Conservation (phyloP, 495 filamentous ascomycete genomes). For the Aspergillus heteromorphus region DNA sequence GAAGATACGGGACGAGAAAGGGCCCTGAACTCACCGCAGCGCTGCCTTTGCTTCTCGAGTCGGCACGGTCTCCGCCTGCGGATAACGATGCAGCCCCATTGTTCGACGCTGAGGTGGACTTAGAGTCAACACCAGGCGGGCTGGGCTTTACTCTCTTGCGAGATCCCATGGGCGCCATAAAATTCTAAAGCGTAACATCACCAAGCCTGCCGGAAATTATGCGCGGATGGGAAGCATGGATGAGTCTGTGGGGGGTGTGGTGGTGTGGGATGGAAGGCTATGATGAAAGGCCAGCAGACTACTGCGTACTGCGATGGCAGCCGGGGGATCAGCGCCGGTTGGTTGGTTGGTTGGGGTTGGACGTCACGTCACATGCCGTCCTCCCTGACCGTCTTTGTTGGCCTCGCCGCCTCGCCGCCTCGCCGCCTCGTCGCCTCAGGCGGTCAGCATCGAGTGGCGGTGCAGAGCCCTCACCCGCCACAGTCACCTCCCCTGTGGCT, state of each 20-base stretch:
- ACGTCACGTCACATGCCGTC: slow-evolving; percentile 36
- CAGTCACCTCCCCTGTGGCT: background rate
- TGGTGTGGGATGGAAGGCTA: no score
- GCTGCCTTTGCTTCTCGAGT: slow-evolving; percentile 28
- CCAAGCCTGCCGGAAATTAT: slow-evolving; percentile 2
- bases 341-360: slow-evolving; percentile 2
- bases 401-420: slow-evolving; percentile 9
- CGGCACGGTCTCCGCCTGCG: slow-evolving; percentile 20
- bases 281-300: background rate
- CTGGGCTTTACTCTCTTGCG: slow-evolving; percentile 61
- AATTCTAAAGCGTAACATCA: slow-evolving; percentile 29
- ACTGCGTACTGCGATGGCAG: background rate
- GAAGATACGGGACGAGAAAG: background rate
- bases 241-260: background rate
- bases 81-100: slow-evolving; percentile 24
- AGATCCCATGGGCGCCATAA: slow-evolving; percentile 50
- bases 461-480: slow-evolving; percentile 7
- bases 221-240: slow-evolving; percentile 12
- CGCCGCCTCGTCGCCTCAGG: slow-evolving; percentile 7
- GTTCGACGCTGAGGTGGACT: slow-evolving; percentile 17
- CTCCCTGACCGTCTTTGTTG: slow-evolving; percentile 11
- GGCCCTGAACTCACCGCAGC: slow-evolving; percentile 23
- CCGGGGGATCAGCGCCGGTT: background rate
- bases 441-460: background rate
- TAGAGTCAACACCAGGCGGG: slow-evolving; percentile 39